Evolutionary conservation across 306 rosid species (phyloP).

Genomic region (Dalbergia cochinchinensis): DNA sequence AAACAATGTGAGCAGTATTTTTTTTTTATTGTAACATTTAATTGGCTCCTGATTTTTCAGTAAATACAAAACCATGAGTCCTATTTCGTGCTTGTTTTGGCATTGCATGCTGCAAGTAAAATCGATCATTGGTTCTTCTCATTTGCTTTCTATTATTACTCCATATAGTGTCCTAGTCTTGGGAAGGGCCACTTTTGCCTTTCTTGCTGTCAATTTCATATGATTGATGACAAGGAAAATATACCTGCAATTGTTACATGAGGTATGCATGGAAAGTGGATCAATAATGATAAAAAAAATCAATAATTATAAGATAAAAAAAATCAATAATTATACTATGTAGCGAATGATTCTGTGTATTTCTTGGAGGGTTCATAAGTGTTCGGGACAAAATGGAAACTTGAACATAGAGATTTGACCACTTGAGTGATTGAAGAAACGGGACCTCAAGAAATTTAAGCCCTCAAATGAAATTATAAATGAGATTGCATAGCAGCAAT

Average conservation of each 20-base stretch:
- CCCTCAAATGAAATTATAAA: no score
- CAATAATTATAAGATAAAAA: no score
- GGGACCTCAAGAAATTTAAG: no score
- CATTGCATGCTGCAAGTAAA: not conserved
- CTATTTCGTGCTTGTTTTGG: not conserved
- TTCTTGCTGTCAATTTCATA: not conserved
- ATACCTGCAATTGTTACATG: not conserved
- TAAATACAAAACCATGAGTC: not conserved
- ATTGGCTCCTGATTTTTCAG: not conserved
- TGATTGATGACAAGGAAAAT: not conserved
- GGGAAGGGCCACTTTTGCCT: not conserved
- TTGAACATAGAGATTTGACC: no score
- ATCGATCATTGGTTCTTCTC: not conserved
- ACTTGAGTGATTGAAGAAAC: no score
- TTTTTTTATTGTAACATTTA: not conserved
- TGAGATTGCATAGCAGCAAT: no score
- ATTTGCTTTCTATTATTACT: not conserved
- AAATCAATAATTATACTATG: no score
- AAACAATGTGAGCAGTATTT: not conserved
- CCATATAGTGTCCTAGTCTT: not conserved
- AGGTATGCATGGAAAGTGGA: not conserved
- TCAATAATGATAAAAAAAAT: not conserved
- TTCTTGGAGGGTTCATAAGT: no score
- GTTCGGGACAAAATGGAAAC: no score
- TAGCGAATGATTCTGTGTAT: no score